phyloP scores from a whole-genome alignment of 306 rosid genomes.

The Acacia crassicarpa region DNA sequence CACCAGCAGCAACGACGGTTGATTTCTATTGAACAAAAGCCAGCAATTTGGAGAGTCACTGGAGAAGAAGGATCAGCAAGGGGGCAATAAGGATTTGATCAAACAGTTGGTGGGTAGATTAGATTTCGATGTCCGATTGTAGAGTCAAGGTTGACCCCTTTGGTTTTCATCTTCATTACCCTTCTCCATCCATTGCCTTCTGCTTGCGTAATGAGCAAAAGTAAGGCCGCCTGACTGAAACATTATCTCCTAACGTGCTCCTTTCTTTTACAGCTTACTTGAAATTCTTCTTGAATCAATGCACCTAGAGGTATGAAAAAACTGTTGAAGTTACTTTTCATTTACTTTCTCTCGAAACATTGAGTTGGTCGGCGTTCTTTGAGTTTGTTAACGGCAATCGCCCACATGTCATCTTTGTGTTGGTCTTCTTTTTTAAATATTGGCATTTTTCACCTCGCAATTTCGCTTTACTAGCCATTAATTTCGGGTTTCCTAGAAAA shows the following conservation, averaged over 20 bases:
- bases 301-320: conserved; percentile 40
- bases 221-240: conserved; percentile 22
- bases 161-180: conserved; percentile 17
- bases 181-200: conserved; percentile 18
- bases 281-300: conserved; percentile 29
- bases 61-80: no score
- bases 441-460: neutral
- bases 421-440: conserved; percentile 20
- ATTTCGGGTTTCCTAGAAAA: conserved; percentile 3
- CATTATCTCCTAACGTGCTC: neutral
- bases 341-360: conserved; percentile 17
- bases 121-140: no score
- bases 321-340: neutral
- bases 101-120: no score
- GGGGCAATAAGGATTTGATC: no score
- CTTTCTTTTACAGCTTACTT: conserved; percentile 17
- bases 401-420: conserved; percentile 13
- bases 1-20: no score
- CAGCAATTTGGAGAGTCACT: no score
- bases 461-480: conserved; percentile 27
- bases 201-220: conserved; percentile 9
- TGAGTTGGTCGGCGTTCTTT: conserved; percentile 22
- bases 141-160: conserved; percentile 30
- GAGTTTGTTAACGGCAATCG: conserved; percentile 32
- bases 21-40: no score